A percentile compares a stretch with the other conserved stretches of the same genome.
These are phyloP conservation scores for Lentinula aciculospora DNA, from an alignment of 768 basidiomycete species.

Conservation along the genomic window DNA sequence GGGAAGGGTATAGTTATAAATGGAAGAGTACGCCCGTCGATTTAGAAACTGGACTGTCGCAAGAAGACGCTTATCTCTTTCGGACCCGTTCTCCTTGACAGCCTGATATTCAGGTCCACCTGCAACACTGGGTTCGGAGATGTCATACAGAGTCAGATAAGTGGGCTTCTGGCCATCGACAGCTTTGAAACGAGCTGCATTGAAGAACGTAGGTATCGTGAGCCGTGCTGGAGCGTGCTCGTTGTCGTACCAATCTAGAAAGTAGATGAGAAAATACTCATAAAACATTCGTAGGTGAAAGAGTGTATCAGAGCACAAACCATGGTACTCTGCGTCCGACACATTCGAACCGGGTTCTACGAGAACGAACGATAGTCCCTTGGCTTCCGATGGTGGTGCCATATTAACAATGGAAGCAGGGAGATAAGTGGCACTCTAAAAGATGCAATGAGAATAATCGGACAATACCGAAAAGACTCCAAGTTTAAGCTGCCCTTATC, in stretches of 20 bases:
- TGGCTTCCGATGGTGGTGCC: slow-evolving; percentile 2
- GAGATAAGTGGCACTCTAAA: too few species aligned
- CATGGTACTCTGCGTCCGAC: slow-evolving; percentile 6
- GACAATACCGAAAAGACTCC: too few species aligned
- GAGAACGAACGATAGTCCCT: slow-evolving; percentile 6
- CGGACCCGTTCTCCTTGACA: slow-evolving; percentile 18
- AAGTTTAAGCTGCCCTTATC: too few species aligned
- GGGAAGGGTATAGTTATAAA: slow-evolving; percentile 14
- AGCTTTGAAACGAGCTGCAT: slow-evolving; percentile 28
- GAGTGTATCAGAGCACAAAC: background rate
- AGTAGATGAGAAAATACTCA: background rate
- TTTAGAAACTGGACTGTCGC: slow-evolving; percentile 17
- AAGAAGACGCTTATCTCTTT: slow-evolving; percentile 21
- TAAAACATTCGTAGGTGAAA: background rate
- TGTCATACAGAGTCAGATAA: slow-evolving; percentile 27
- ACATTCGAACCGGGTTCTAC: background rate
- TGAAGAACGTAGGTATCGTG: slow-evolving; percentile 24
- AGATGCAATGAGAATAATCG: background rate
- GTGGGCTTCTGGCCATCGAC: slow-evolving; percentile 19
- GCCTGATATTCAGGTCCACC: slow-evolving; percentile 20
- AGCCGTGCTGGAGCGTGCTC: slow-evolving; percentile 27
- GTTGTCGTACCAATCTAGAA: slow-evolving; percentile 30
- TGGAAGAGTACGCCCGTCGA: slow-evolving; percentile 20
- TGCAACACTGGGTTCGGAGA: slow-evolving; percentile 18
- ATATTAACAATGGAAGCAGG: background rate